Percentiles rank a stretch among this genome's conserved stretches.
These are phyloP conservation scores for Vitis cinerea DNA, from an alignment of 164 flowering plant genomes.

Conservation along the genomic window DNA sequence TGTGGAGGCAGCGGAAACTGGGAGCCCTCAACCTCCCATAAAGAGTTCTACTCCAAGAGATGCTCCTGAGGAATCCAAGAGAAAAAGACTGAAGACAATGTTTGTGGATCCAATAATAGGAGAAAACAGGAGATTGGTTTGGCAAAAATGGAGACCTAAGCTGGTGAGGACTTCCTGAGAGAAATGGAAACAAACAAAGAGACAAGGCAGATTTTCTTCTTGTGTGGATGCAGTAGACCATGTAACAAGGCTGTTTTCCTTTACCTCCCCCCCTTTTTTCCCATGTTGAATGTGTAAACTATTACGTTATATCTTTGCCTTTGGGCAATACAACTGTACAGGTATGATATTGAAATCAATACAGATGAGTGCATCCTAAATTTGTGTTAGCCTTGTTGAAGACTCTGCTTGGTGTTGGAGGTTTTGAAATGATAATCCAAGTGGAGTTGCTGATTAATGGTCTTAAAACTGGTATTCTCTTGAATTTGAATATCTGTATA, in stretches of 20 bases:
- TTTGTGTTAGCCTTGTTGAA: too few relatives aligned
- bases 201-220: background rate
- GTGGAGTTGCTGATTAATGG: too few relatives aligned
- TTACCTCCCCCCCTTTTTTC: too few relatives aligned
- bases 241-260: too few relatives aligned
- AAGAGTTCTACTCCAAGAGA: slow-evolving; percentile 18
- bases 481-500: too few relatives aligned
- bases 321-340: too few relatives aligned
- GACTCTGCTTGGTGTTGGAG: too few relatives aligned
- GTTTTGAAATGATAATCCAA: too few relatives aligned
- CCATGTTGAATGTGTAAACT: too few relatives aligned
- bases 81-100: slow-evolving; percentile 27
- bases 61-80: slow-evolving; percentile 17
- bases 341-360: background rate
- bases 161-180: slow-evolving; percentile 22
- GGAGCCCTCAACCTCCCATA: slow-evolving; percentile 30
- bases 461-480: too few relatives aligned
- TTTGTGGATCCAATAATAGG: slow-evolving; percentile 34
- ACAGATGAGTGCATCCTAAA: too few relatives aligned
- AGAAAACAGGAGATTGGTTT: slow-evolving; percentile 29
- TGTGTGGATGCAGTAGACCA: background rate
- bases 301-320: too few relatives aligned
- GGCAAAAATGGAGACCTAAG: slow-evolving; percentile 37
- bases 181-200: background rate
- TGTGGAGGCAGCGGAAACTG: slow-evolving; percentile 34